These are phyloP conservation scores for Heimioporus sp. DNA, from an alignment of 768 basidiomycete genomes.

Conservation along the genomic window DNA sequence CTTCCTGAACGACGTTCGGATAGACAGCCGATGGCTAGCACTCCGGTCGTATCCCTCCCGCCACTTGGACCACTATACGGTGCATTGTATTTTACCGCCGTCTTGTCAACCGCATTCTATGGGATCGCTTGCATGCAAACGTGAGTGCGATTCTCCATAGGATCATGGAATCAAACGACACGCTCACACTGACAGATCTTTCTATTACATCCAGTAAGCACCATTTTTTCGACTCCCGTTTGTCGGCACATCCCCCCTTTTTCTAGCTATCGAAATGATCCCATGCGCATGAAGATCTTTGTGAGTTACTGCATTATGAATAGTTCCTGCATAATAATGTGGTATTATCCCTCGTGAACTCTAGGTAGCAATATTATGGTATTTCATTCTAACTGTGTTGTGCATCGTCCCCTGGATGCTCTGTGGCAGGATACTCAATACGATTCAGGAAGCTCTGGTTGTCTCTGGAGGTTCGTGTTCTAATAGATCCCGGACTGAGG, in stretches of 20 bases:
- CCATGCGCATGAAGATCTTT: conserved; percentile 1
- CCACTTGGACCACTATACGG: background rate
- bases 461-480: conserved; percentile 6
- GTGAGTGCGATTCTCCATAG: background rate
- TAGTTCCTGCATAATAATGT: background rate
- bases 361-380: conserved; percentile 7
- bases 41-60: too few species aligned
- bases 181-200: background rate
- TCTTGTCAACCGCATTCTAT: conserved; percentile 5
- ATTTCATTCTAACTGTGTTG: background rate
- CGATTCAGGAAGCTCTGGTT: conserved; percentile 3
- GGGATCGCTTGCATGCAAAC: conserved; percentile 9
- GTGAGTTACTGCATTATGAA: background rate
- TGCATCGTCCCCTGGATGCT: background rate
- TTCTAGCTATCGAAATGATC: conserved; percentile 4
- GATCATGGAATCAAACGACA: background rate
- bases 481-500: background rate
- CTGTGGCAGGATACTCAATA: conserved; percentile 1
- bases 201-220: conserved; percentile 6
- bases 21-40: too few species aligned
- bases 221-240: background rate
- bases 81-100: background rate
- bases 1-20: too few species aligned
- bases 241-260: background rate
- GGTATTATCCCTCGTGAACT: background rate